A percentile compares a stretch with the other conserved stretches of the same genome.
These are phyloP conservation scores for Lentithecium fluviatile DNA, from an alignment of 495 filamentous ascomycete species.

Conservation along the genomic window DNA sequence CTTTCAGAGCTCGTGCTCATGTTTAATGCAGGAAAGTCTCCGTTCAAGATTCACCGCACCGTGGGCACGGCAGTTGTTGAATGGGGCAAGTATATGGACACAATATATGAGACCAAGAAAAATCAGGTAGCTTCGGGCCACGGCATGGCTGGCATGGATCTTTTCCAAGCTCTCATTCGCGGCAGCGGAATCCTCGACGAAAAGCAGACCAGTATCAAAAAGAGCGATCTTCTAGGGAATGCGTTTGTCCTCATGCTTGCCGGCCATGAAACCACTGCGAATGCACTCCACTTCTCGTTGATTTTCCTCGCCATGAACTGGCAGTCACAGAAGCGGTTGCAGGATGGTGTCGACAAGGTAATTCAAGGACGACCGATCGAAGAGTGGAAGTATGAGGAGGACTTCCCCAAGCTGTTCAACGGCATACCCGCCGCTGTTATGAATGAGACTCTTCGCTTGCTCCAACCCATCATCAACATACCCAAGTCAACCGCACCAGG, in stretches of 20 bases:
- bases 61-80: constrained; percentile 56
- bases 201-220: constrained; percentile 32
- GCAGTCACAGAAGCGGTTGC: constrained; percentile 56
- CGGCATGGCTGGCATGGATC: constrained; percentile 55
- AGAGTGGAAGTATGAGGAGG: constrained; percentile 63
- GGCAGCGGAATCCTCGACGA: constrained; percentile 41
- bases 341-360: constrained; percentile 59
- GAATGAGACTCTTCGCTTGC: constrained; percentile 65
- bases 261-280: constrained; percentile 72
- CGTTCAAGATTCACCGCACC: constrained; percentile 50
- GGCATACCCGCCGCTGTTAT: constrained; percentile 65
- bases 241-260: constrained; percentile 70
- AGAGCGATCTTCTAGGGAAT: constrained; percentile 64
- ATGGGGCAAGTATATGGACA: constrained; percentile 63
- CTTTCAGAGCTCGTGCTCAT: neutral
- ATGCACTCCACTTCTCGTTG: constrained; percentile 62
- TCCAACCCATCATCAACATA: constrained; percentile 61
- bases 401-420: constrained; percentile 56
- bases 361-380: constrained; percentile 51
- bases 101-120: constrained; percentile 58
- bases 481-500: constrained; percentile 55
- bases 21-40: constrained; percentile 45
- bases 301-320: constrained; percentile 61
- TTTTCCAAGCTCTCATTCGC: constrained; percentile 40
- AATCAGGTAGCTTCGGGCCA: constrained; percentile 50